Conservation (phyloP, 768 basidiomycete genomes). For the Boletellus sp. region DNA sequence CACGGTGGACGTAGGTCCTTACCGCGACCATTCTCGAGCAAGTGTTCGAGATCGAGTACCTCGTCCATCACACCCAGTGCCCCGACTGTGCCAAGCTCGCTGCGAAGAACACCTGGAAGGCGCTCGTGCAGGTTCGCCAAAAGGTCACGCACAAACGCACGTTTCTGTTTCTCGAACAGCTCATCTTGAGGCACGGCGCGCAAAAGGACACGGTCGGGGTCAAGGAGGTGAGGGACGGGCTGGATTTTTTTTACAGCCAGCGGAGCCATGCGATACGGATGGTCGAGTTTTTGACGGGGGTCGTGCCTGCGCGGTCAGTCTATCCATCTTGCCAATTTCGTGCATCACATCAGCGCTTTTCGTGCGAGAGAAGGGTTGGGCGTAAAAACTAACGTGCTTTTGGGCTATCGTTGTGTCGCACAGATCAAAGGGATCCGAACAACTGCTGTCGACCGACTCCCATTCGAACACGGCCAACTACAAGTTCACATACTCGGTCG, state of each 20-base stretch:
- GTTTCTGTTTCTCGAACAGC: conserved; percentile 94
- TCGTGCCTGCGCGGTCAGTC: conserved; percentile 82
- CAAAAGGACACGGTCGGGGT: conserved; percentile 95
- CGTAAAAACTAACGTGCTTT: not conserved
- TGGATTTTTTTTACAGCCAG: conserved; percentile 95
- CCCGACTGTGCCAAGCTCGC: conserved; percentile 90
- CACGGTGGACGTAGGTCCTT: conserved; percentile 60
- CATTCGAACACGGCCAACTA: conserved; percentile 92
- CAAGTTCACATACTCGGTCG: conserved; percentile 97
- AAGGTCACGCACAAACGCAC: conserved; percentile 98
- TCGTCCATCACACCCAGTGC: conserved; percentile 94
- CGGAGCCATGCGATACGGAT: conserved; percentile 93
- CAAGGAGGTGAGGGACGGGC: conserved; percentile 88
- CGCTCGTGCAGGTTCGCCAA: conserved; percentile 96
- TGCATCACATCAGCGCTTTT: not conserved
- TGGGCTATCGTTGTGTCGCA: not conserved
- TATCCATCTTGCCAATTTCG: no score
- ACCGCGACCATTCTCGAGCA: conserved; percentile 95
- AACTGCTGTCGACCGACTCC: conserved; percentile 87
- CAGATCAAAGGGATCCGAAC: conserved; percentile 92
- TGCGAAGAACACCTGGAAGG: conserved; percentile 99
- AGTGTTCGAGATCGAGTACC: conserved; percentile 93
- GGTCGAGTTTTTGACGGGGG: conserved; percentile 86
- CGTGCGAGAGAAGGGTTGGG: no score
- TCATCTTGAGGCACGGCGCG: conserved; percentile 93